Evolutionary conservation across 768 basidiomycete genomes (phyloP).

Genomic region (Mycena crocata): DNA sequence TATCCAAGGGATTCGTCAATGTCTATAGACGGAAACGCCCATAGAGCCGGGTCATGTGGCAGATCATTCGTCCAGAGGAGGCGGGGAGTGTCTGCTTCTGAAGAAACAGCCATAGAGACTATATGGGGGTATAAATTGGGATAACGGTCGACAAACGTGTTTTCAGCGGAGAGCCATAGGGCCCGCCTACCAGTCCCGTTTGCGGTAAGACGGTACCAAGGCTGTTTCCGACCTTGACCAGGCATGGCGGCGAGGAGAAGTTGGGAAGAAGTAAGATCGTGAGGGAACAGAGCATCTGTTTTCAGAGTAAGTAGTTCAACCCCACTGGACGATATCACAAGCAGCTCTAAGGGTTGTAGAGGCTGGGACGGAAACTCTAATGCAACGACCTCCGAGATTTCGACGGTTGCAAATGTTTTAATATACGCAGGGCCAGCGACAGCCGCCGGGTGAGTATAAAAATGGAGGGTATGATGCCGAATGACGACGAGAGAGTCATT

Average conservation of each 20-base stretch:
- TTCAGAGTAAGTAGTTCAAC: background rate
- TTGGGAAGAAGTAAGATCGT: background rate
- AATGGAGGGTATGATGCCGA: background rate
- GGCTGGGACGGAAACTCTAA: background rate
- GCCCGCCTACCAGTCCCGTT: background rate
- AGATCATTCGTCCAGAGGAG: constrained; percentile 6
- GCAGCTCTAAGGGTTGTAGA: background rate
- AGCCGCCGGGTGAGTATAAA: background rate
- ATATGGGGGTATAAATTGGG: constrained; percentile 2
- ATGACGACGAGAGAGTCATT: background rate
- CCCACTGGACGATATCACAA: background rate
- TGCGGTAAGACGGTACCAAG: constrained; percentile 3
- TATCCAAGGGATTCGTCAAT: constrained; percentile 30
- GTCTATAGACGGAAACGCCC: constrained; percentile 18
- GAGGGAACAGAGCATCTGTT: background rate
- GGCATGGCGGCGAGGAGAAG: background rate
- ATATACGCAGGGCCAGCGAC: background rate
- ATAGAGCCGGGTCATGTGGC: constrained; percentile 8
- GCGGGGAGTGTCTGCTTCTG: background rate
- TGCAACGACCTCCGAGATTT: constrained; percentile 10
- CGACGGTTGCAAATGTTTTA: background rate
- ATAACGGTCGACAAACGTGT: background rate
- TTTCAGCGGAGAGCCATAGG: constrained; percentile 10
- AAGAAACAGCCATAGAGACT: background rate
- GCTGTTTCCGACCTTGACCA: background rate